phyloP scores from a whole-genome alignment of 2,329 filamentous ascomycete genomes.

The Cladosporium austrohemisphaericum region DNA sequence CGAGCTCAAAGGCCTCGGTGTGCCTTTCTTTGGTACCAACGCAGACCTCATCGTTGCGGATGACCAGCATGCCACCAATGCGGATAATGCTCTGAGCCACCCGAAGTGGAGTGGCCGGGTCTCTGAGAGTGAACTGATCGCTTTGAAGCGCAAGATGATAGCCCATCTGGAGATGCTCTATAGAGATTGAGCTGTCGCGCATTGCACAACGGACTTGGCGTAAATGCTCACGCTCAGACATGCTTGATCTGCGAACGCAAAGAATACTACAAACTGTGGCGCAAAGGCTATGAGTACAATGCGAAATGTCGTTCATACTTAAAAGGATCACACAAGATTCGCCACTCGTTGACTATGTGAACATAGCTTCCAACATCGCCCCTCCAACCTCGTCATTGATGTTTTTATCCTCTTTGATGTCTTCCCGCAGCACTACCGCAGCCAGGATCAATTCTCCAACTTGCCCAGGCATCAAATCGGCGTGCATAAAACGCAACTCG shows the following conservation, averaged over 20 bases:
- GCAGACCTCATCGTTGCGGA: conserved; percentile 40
- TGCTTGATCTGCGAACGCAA: too few species aligned
- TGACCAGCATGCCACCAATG: conserved; percentile 16
- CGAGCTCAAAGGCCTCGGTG: conserved; percentile 54
- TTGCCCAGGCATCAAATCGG: background rate
- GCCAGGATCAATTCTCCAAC: background rate
- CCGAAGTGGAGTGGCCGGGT: conserved; percentile 30
- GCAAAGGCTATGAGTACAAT: too few species aligned
- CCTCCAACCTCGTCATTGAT: background rate
- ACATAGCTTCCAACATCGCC: background rate
- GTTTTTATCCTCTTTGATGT: background rate
- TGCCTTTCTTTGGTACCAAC: conserved; percentile 59
- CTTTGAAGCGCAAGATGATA: conserved; percentile 35
- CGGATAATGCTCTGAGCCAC: too few species aligned
- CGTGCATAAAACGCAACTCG: background rate
- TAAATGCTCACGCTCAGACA: too few species aligned
- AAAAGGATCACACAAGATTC: too few species aligned
- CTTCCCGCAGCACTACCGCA: background rate
- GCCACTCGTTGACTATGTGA: too few species aligned
- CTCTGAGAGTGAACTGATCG: conserved; percentile 31
- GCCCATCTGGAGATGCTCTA: conserved; percentile 39
- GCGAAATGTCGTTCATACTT: too few species aligned
- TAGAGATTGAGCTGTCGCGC: conserved; percentile 34
- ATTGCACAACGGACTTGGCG: too few species aligned
- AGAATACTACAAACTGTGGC: too few species aligned